Conservation (phyloP, 768 basidiomycete genomes). For the Gautieria morchelliformis region DNA sequence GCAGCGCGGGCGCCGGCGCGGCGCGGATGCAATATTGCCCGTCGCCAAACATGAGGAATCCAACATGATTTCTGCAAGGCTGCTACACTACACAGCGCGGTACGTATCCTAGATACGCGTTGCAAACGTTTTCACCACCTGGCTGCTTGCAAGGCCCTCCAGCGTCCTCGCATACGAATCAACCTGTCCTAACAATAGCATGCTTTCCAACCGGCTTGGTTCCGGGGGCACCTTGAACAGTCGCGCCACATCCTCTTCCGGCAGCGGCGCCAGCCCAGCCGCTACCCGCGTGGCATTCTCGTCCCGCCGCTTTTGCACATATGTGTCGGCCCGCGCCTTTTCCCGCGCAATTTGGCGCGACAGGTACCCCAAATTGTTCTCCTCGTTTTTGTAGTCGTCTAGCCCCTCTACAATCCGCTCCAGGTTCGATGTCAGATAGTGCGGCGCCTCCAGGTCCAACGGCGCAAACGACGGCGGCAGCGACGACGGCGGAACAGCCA, state of each 20-base stretch:
- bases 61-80: neutral
- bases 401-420: constrained; percentile 81
- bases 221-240: constrained; percentile 84
- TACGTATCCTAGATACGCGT: constrained; percentile 22
- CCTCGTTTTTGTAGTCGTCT: constrained; percentile 81
- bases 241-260: constrained; percentile 77
- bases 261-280: constrained; percentile 78
- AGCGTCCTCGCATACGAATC: constrained; percentile 78
- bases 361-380: constrained; percentile 85
- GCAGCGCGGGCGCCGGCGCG: neutral
- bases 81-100: too few relatives aligned
- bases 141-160: constrained; percentile 45
- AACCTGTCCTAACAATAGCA: constrained; percentile 79
- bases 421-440: constrained; percentile 61
- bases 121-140: constrained; percentile 80
- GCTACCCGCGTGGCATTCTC: constrained; percentile 72
- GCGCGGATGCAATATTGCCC: too few relatives aligned
- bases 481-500: constrained; percentile 9
- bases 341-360: constrained; percentile 84
- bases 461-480: constrained; percentile 48
- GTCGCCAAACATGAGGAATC: neutral
- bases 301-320: constrained; percentile 78
- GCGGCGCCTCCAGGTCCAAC: constrained; percentile 61
- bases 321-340: constrained; percentile 66
- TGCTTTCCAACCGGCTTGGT: constrained; percentile 79